These are phyloP conservation scores for Fusarium continuum DNA, from an alignment of 2,329 filamentous ascomycete species.

Conservation along the genomic window DNA sequence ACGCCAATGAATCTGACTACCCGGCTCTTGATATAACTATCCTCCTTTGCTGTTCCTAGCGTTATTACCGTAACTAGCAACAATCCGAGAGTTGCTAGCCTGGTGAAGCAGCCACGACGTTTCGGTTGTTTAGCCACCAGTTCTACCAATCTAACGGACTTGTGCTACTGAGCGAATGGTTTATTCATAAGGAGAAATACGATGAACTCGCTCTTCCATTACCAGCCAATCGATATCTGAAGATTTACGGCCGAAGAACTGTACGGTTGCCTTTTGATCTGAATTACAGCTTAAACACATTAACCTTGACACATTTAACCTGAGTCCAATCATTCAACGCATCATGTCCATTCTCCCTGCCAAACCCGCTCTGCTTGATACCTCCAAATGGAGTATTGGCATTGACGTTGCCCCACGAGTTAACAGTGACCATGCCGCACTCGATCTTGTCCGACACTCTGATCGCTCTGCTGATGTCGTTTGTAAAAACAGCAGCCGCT, in stretches of 20 bases:
- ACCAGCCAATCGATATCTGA: too few species aligned
- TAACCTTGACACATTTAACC: constrained; percentile 44
- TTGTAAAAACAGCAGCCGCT: constrained; percentile 56
- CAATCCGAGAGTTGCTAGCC: too few species aligned
- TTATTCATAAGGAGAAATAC: too few species aligned
- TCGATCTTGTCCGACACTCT: constrained; percentile 54
- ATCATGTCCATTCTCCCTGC: constrained; percentile 46
- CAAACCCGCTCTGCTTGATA: constrained; percentile 48
- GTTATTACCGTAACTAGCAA: not conserved
- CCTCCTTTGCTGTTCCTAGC: not conserved
- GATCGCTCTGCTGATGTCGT: constrained; percentile 52
- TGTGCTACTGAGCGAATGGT: too few species aligned
- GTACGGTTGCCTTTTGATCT: too few species aligned
- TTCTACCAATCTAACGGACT: too few species aligned
- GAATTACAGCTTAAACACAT: constrained; percentile 25
- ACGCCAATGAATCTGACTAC: not conserved
- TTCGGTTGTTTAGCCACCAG: too few species aligned
- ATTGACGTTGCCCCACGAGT: constrained; percentile 48
- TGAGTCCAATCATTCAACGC: constrained; percentile 45
- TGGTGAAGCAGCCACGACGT: too few species aligned
- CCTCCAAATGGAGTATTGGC: constrained; percentile 48
- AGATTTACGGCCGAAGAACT: too few species aligned
- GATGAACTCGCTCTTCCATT: too few species aligned
- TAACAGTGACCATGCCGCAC: constrained; percentile 73
- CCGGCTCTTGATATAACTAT: not conserved